Base-by-base conservation (phyloP, 2,329 filamentous ascomycete genomes). In the Dryadomyces quercus-mongolicae region DNA sequence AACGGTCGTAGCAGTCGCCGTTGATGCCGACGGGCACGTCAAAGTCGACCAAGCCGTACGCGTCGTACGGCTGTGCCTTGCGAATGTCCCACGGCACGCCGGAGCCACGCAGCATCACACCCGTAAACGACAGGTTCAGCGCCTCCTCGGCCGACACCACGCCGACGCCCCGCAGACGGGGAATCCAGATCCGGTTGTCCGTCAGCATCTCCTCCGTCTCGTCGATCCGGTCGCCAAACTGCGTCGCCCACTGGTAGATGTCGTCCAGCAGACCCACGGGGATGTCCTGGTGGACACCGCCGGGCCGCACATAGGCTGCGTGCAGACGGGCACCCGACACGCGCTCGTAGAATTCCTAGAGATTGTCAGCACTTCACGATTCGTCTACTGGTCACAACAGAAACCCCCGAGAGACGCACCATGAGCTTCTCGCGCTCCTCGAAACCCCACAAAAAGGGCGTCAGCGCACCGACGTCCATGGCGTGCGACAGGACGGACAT, bases 341-440 rank as follows among this genome's bases (percentile, higher is more conserved):
- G 76, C 93, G 90, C 73, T 98, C 93, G 70, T 98, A 98, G 75
- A 98, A 98, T 84, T 98, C 93, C 92, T 97, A 61, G 36, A 31
- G 4, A 58, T n/a, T 6, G 50, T 54, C 18, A 54, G 52, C 44
- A 1, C n/a, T n/a, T n/a, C n/a, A n/a, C n/a, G n/a, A n/a, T n/a
- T n/a, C n/a, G n/a, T n/a, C n/a, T n/a, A n/a, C n/a, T n/a, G n/a
- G n/a, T n/a, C n/a, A n/a, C n/a, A n/a, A n/a, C n/a, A n/a, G n/a
- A n/a, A n/a, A n/a, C n/a, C n/a, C n/a, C n/a, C n/a, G n/a, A n/a
- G n/a, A n/a, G n/a, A n/a, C n/a, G 68, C 77, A 96, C 92, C 94
- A 98, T 98, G 56, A 98, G 80, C 80, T 98, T 98, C 76, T 98
- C 93, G 79, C 93, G 88, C 76, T 98, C 93, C 74, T 98, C 93